Percentiles rank a stretch among this genome's conserved stretches.
These are phyloP conservation scores for Boechera divaricarpa DNA, from an alignment of 345 rosid species.

Conservation along the genomic window DNA sequence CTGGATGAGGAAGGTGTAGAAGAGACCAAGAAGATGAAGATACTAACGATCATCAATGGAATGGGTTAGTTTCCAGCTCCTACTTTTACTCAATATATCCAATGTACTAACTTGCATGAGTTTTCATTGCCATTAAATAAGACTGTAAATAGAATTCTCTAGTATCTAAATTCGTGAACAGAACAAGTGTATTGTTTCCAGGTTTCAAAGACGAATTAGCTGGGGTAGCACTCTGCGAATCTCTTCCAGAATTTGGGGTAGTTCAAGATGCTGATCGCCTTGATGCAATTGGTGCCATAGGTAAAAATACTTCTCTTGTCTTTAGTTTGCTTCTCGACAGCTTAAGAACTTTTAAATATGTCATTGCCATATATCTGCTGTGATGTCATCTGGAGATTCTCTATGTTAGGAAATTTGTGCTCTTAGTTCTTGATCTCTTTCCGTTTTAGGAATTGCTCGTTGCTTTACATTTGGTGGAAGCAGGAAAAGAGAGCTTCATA, in stretches of 20 bases:
- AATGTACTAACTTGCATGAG: conserved; percentile 1
- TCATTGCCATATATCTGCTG: neutral
- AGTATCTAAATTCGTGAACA: neutral
- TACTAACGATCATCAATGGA: conserved; percentile 65
- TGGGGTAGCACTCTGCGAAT: conserved; percentile 49
- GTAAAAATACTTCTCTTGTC: conserved; percentile 46
- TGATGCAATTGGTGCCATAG: conserved; percentile 92
- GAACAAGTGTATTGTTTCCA: conserved; percentile 41
- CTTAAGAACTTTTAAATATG: neutral
- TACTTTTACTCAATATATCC: neutral
- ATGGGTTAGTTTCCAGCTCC: conserved; percentile 62
- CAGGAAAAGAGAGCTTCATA: conserved; percentile 73
- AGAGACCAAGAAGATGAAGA: conserved; percentile 65
- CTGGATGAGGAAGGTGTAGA: conserved; percentile 70
- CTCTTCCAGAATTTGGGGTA: conserved; percentile 74
- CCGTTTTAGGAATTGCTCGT: conserved; percentile 74
- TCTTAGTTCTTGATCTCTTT: conserved; percentile 8
- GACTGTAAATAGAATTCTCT: neutral
- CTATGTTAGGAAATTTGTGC: neutral
- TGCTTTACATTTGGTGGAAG: conserved; percentile 94
- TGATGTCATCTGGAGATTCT: neutral
- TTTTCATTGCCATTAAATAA: neutral
- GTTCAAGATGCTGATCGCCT: conserved; percentile 97
- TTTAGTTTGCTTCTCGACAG: conserved; percentile 18
- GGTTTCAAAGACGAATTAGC: conserved; percentile 83